Percentiles rank a stretch among this genome's conserved stretches.
Conservation (phyloP, 2,329 filamentous ascomycete genomes). For the Pseudogymnoascus sp. region DNA sequence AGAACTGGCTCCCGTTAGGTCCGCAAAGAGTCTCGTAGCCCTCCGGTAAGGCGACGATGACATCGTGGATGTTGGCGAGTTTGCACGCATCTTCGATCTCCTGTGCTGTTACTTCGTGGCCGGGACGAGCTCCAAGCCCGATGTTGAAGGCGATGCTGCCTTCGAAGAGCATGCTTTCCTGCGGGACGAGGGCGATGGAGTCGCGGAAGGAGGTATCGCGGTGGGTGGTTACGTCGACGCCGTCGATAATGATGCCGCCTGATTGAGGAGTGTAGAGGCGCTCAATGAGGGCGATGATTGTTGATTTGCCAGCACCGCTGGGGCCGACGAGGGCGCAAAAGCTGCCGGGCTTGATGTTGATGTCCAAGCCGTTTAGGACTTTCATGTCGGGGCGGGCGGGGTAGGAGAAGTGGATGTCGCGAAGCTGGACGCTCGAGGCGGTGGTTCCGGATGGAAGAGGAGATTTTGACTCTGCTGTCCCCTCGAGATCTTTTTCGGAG, state of each 20-base stretch:
- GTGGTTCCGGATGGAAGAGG: conserved; percentile 15
- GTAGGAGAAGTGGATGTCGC: conserved; percentile 56
- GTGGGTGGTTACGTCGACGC: conserved; percentile 36
- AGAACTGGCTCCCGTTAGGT: conserved; percentile 64
- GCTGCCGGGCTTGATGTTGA: conserved; percentile 50
- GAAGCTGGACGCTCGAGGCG: conserved; percentile 45
- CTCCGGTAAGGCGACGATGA: conserved; percentile 52
- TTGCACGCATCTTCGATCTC: conserved; percentile 61
- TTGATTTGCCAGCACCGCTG: conserved; percentile 60
- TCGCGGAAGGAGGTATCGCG: conserved; percentile 41
- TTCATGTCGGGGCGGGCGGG: conserved; percentile 51
- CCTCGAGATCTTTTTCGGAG: conserved; percentile 33
- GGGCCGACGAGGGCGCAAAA: conserved; percentile 59
- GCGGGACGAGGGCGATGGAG: conserved; percentile 48
- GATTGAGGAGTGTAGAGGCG: conserved; percentile 39
- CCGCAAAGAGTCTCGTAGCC: conserved; percentile 61
- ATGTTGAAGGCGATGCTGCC: conserved; percentile 51
- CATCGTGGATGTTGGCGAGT: conserved; percentile 63
- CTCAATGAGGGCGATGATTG: conserved; percentile 50
- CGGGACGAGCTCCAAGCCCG: conserved; percentile 45
- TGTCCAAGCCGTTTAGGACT: conserved; percentile 48
- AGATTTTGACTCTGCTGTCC: conserved; percentile 25
- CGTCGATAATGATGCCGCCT: conserved; percentile 19
- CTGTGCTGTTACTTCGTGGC: conserved; percentile 41
- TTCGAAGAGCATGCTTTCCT: conserved; percentile 51